These are phyloP conservation scores for Pythium folliculosum DNA, from an alignment of 352 stramenopile species.

Conservation along the genomic window DNA sequence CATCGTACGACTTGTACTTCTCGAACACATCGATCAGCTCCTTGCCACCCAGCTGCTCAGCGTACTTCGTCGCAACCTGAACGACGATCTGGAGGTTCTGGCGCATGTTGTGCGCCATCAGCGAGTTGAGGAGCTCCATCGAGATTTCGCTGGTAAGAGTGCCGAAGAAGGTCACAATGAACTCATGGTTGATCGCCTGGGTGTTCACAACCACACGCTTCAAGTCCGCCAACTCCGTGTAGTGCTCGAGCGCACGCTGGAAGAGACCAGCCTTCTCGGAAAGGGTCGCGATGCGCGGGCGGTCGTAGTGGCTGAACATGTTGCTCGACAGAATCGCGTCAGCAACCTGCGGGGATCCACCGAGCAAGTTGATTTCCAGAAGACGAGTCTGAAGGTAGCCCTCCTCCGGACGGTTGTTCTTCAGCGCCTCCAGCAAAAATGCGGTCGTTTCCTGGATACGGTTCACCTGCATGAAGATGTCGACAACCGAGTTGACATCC, in stretches of 20 bases:
- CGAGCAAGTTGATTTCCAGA: constrained; percentile 99
- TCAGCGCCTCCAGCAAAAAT: constrained; percentile 99
- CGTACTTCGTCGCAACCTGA: constrained; percentile 96
- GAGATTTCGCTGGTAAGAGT: constrained; percentile 97
- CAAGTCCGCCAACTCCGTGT: constrained; percentile 97
- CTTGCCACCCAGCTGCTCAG: constrained; percentile 91
- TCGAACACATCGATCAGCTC: constrained; percentile 99
- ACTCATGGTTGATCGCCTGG: constrained; percentile 95
- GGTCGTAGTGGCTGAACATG: constrained; percentile 99
- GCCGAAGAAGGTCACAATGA: constrained; percentile 99
- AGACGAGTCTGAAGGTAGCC: constrained; percentile 99
- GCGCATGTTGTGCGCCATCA: constrained; percentile 97
- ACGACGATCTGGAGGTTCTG: constrained; percentile 99
- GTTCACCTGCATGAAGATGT: constrained; percentile 99
- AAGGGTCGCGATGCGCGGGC: constrained; percentile 96
- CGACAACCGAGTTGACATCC: constrained; percentile 98
- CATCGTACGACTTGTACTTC: constrained; percentile 98
- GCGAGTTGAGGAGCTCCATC: constrained; percentile 98
- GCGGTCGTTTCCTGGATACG: constrained; percentile 98
- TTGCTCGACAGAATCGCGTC: constrained; percentile 99
- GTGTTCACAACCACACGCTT: constrained; percentile 95
- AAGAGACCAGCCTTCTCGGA: constrained; percentile 98
- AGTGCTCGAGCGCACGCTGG: constrained; percentile 99
- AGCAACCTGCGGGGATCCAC: constrained; percentile 97
- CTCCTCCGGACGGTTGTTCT: constrained; percentile 99